Conservation (phyloP, 768 basidiomycete genomes). For the Lactifluus subvellereus region DNA sequence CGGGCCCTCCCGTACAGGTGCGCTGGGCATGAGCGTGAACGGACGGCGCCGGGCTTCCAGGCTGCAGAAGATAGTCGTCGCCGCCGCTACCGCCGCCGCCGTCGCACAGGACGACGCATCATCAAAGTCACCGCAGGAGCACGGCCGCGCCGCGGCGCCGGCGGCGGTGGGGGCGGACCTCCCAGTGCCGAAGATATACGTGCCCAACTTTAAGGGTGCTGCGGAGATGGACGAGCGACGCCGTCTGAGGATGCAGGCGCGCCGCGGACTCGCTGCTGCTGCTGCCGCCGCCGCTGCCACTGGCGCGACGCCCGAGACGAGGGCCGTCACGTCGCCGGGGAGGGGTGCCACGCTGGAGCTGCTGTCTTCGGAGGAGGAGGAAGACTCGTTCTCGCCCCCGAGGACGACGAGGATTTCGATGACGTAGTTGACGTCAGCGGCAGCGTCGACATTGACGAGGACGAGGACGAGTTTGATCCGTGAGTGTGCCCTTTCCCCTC, state of each 20-base stretch:
- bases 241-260: constrained; percentile 58
- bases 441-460: constrained; percentile 51
- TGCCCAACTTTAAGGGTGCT: constrained; percentile 75
- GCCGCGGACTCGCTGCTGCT: constrained; percentile 35
- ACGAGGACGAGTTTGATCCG: constrained; percentile 79
- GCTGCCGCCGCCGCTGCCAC: constrained; percentile 19
- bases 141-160: not conserved
- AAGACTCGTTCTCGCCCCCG: constrained; percentile 40
- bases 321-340: constrained; percentile 28
- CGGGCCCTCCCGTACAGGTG: constrained; percentile 61
- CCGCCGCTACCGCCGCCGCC: not conserved
- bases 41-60: constrained; percentile 33
- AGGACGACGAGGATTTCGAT: constrained; percentile 44
- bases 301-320: constrained; percentile 30
- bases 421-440: constrained; percentile 43
- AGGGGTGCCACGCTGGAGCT: constrained; percentile 42
- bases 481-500: constrained; percentile 34
- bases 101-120: constrained; percentile 2
- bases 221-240: constrained; percentile 83
- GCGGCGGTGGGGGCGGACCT: not conserved
- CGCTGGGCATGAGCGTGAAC: constrained; percentile 68
- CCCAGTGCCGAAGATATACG: constrained; percentile 42
- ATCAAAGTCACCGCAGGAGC: constrained; percentile 17
- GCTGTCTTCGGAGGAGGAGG: constrained; percentile 46
- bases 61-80: not conserved